These are phyloP conservation scores for Hypoxylon rickii DNA, from an alignment of 495 filamentous ascomycete species.

Conservation along the genomic window DNA sequence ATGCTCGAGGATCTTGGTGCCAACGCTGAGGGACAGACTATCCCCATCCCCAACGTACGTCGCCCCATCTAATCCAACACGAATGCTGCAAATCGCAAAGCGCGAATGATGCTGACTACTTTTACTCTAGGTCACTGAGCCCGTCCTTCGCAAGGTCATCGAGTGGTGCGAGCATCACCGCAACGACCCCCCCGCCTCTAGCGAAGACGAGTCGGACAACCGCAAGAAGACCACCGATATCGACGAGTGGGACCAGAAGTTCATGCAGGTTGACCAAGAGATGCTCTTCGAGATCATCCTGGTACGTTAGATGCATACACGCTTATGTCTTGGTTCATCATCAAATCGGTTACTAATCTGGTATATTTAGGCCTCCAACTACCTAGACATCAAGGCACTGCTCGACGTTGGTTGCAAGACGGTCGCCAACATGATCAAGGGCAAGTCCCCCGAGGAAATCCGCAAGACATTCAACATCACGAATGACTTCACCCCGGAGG, in stretches of 20 bases:
- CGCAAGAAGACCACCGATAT: slow-evolving; percentile 99
- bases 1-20: slow-evolving; percentile 91
- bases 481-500: slow-evolving; percentile 81
- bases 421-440: slow-evolving; percentile 87
- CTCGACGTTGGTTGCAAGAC: slow-evolving; percentile 85
- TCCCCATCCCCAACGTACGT: slow-evolving; percentile 89
- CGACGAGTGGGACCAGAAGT: slow-evolving; percentile 99
- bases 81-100: slow-evolving; percentile 5
- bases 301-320: slow-evolving; percentile 57
- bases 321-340: not conserved
- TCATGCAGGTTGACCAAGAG: slow-evolving; percentile 99
- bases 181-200: slow-evolving; percentile 73
- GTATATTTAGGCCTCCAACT: slow-evolving; percentile 67
- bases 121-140: slow-evolving; percentile 76
- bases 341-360: slow-evolving; percentile 10
- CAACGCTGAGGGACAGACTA: slow-evolving; percentile 63
- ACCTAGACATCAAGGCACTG: slow-evolving; percentile 80
- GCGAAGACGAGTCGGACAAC: slow-evolving; percentile 88
- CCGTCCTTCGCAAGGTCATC: slow-evolving; percentile 91
- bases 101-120: not conserved
- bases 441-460: slow-evolving; percentile 81
- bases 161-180: slow-evolving; percentile 98
- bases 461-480: slow-evolving; percentile 84
- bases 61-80: slow-evolving; percentile 6
- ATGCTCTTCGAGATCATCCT: slow-evolving; percentile 99